phyloP scores from a whole-genome alignment of 441 rosid genomes.

The Erodium moschatum region DNA sequence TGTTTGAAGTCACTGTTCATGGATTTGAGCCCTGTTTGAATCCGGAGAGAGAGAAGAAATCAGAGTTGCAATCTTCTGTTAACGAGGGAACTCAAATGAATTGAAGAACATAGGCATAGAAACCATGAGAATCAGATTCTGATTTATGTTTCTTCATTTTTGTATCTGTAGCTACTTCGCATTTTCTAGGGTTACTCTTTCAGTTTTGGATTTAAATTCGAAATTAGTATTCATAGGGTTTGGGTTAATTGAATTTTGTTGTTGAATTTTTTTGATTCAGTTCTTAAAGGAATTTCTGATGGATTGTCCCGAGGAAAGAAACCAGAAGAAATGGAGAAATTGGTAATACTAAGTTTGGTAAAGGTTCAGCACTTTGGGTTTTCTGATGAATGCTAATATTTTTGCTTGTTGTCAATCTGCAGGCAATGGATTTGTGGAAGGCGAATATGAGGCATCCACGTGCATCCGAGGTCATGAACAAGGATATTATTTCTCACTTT shows the following conservation, averaged over 20 bases:
- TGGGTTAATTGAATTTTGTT: background rate
- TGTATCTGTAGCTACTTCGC: background rate
- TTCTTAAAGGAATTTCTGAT: constrained; percentile 72
- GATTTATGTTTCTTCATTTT: background rate
- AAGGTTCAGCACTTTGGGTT: background rate
- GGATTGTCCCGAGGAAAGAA: constrained; percentile 30
- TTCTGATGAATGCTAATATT: background rate
- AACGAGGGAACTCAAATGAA: background rate
- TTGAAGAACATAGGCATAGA: background rate
- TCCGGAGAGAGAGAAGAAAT: background rate
- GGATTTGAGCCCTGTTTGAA: background rate
- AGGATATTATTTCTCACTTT: constrained; percentile 79
- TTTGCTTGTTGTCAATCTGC: background rate
- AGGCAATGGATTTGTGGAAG: constrained; percentile 53
- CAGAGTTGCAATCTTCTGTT: background rate
- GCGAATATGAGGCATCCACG: constrained; percentile 52
- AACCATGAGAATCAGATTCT: background rate
- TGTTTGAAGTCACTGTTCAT: background rate
- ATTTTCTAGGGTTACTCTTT: background rate
- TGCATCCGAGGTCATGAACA: constrained; percentile 41
- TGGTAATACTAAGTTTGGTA: constrained; percentile 1
- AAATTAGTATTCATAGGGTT: background rate
- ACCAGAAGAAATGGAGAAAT: constrained; percentile 9
- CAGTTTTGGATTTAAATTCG: background rate
- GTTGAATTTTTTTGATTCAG: constrained; percentile 30